These are phyloP conservation scores for Xylariaceae sp. DNA, from an alignment of 2,329 filamentous ascomycete species.

Conservation along the genomic window DNA sequence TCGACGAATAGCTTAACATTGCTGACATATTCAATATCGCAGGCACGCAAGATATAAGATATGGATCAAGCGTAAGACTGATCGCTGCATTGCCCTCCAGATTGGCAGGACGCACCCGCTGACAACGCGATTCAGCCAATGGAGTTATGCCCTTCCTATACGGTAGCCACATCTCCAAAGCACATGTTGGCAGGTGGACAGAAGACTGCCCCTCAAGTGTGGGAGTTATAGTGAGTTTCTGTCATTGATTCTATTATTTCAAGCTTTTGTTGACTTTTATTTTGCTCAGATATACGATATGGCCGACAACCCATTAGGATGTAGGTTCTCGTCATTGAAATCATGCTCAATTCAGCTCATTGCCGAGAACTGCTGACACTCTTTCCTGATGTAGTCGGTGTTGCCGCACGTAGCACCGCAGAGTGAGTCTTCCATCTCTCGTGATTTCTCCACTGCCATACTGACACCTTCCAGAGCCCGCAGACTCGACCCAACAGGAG, in stretches of 20 bases:
- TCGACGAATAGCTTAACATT: neutral
- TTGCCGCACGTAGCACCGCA: constrained; percentile 18
- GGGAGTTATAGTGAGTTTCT: constrained; percentile 62
- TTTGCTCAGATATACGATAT: constrained; percentile 62
- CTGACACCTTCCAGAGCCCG: constrained; percentile 49
- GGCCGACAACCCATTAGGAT: constrained; percentile 91
- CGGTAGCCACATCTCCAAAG: constrained; percentile 71
- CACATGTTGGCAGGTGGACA: constrained; percentile 48
- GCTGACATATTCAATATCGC: constrained; percentile 67
- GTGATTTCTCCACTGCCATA: neutral
- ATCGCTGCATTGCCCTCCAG: too few relatives aligned
- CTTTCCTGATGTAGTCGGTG: constrained; percentile 14
- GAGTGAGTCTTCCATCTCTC: constrained; percentile 11
- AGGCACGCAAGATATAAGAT: constrained; percentile 91
- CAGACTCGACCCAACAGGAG: constrained; percentile 82
- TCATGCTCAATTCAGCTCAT: neutral
- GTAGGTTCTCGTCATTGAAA: constrained; percentile 6
- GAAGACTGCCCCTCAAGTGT: constrained; percentile 85
- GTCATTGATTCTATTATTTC: neutral
- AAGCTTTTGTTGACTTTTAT: neutral
- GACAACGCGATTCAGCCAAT: constrained; percentile 47
- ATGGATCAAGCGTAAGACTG: constrained; percentile 79
- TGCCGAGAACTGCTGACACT: constrained; percentile 10
- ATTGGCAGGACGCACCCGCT: neutral
- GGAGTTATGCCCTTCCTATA: constrained; percentile 98